These are phyloP conservation scores for Cyberlindnera japonica DNA, from an alignment of 805 yeast genomes.

Conservation along the genomic window DNA sequence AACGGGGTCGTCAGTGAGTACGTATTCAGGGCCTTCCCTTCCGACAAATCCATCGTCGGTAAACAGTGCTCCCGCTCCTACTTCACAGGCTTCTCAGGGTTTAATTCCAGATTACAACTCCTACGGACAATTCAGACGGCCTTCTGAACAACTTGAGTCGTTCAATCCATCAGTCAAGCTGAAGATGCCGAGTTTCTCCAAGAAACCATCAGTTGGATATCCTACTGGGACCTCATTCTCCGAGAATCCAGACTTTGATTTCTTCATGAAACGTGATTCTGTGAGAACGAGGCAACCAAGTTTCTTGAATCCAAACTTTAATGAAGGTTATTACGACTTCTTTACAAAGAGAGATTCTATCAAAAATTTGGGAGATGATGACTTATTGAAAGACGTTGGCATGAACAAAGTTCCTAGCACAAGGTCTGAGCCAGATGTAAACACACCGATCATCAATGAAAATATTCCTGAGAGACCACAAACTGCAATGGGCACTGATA, in stretches of 20 bases:
- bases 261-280: constrained; percentile 26
- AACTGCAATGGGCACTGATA: constrained; percentile 10
- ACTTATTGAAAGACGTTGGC: constrained; percentile 11
- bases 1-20: constrained; percentile 3
- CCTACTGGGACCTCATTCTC: constrained; percentile 15
- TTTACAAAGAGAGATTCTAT: constrained; percentile 29
- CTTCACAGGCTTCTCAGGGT: constrained; percentile 1
- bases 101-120: constrained; percentile 20
- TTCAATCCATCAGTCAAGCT: constrained; percentile 37
- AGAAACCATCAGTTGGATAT: constrained; percentile 14
- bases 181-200: constrained; percentile 26
- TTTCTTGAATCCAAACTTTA: constrained; percentile 22
- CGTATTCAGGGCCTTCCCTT: neutral
- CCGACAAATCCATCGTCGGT: constrained; percentile 1
- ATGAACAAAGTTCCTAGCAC: constrained; percentile 19
- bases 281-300: constrained; percentile 27
- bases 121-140: constrained; percentile 34
- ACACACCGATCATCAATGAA: constrained; percentile 8
- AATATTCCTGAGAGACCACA: constrained; percentile 13
- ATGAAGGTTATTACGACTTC: constrained; percentile 27
- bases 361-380: constrained; percentile 19
- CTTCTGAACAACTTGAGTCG: constrained; percentile 49
- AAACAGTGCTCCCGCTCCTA: neutral
- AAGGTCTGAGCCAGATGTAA: constrained; percentile 24
- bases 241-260: constrained; percentile 23